Evolutionary conservation across 306 rosid genomes (phyloP), one percentile per base, ranked within the genome.

Genomic region (Myrica gale): DNA sequence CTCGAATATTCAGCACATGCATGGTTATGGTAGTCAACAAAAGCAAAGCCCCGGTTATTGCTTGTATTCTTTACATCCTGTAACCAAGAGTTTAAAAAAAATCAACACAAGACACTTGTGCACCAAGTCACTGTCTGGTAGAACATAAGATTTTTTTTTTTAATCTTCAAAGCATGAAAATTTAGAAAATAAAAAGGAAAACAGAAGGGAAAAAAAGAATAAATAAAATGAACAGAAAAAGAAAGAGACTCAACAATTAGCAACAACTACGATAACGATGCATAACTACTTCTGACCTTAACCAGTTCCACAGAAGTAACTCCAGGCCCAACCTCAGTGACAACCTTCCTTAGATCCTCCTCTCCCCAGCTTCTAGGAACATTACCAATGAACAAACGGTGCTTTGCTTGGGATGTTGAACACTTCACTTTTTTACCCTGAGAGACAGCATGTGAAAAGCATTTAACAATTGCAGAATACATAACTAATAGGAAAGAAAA

Each of bases 1-100:
- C 90, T 86, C 53, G 97, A 87, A 85, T 88, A 88, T 32, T 92
- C 97, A 65, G 98, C 98, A 87, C 98, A 94, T 54, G 96, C 96
- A 82, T 92, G 88, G 84, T 95, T 95, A 85, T 90, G 78, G 83
- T 95, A 95, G 77, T 95, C 96, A 46, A 95, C 82, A 74, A 95
- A 95, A 81, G 97, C 97, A 92, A 92, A 95, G 51, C 98, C 98
- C 60, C 98, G 88, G 85, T 95, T 95, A 80, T 86, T 90, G 82
- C 73, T 80, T 62, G 90, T 78, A 79, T 89, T 89, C 86, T 90
- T 92, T 85, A 90, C 76, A 74, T 90, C 98, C 98, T 95, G 89
- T 80, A 75, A 86, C 69, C 80, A 81, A 82, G 69, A 61, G 47
- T 81, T 50, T 53, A 79, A 75, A 62, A 62, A 73, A 75, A 54